Evolutionary conservation across 768 basidiomycete genomes (phyloP).

Genomic region (Tricholoma sp.): DNA sequence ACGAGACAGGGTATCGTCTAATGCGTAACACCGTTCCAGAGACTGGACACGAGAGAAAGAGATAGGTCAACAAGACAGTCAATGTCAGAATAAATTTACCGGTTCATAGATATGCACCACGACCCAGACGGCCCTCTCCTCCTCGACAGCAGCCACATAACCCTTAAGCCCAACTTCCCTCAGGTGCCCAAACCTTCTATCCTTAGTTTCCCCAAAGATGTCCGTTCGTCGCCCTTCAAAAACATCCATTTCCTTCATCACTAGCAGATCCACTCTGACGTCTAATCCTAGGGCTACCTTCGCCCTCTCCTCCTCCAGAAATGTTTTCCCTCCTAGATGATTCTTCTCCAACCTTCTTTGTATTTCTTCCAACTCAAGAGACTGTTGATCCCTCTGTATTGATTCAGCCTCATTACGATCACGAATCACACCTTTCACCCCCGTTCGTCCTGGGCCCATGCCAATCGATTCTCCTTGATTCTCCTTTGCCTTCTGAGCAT

Average conservation of each 20-base stretch:
- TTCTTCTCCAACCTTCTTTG: constrained; percentile 58
- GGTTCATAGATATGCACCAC: constrained; percentile 83
- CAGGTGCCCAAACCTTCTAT: constrained; percentile 69
- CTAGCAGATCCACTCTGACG: constrained; percentile 43
- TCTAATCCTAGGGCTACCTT: constrained; percentile 33
- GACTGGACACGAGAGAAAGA: constrained; percentile 39
- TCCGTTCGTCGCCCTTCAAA: constrained; percentile 30
- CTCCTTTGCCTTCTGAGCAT: constrained; percentile 26
- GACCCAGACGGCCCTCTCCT: constrained; percentile 67
- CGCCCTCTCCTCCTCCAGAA: constrained; percentile 70
- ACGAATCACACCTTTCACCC: constrained; percentile 85
- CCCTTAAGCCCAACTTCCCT: constrained; percentile 74
- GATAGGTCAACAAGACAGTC: constrained; percentile 1
- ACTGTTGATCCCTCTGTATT: constrained; percentile 47
- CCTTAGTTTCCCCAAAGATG: constrained; percentile 42
- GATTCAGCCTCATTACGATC: constrained; percentile 68
- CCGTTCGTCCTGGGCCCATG: constrained; percentile 82
- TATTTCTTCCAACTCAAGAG: constrained; percentile 47
- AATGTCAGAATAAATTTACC: constrained; percentile 36
- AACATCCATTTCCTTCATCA: constrained; percentile 38
- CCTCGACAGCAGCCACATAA: constrained; percentile 74
- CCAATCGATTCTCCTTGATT: constrained; percentile 59
- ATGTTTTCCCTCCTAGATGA: constrained; percentile 64
- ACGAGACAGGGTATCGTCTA: constrained; percentile 63
- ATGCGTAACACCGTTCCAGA: constrained; percentile 62